Base-by-base conservation (phyloP, 805 yeast genomes). In the Ogataea trehalophila region DNA sequence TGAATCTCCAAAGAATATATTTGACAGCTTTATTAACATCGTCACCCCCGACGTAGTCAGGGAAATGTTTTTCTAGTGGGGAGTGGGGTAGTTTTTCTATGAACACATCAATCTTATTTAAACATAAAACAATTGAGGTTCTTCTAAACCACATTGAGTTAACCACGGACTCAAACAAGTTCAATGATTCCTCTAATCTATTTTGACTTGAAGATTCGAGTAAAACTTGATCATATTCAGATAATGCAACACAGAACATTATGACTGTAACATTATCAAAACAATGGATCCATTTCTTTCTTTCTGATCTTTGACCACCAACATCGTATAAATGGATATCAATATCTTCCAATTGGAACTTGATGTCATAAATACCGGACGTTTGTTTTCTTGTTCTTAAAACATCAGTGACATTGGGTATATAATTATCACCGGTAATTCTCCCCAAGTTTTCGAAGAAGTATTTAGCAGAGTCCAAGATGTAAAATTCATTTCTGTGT, bases 201-300 rank as follows among this genome's bases (percentile, higher is more conserved):
- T 87, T 88, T 56, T 81, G 86, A n/a, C 75, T 71, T 36, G 79
- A 74, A 51, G 87, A 90, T 65, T 88, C 97, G 49, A 87, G 67
- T 49, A 91, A 68, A 3, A 80, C 83, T 67, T 90, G 97, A 64
- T 91, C 97, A 62, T 91, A 91, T 63, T 91, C 97, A 2, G 92
- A 83, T 45, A 91, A 68, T 0, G 97, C 90, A 20, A 90, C 96
- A 66, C 97, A 90, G 63, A 90, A 91, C 50, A 91, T 87, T 43
- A 91, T 85, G 41, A 87, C 74, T 0, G 96, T 86, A 33, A 91
- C 97, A 57, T 90, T 89, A 65, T 90, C 96, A 59, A 94, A 94
- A 62, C 96, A 88, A 67, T 94, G 95, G 52, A 94, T 90, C 99
- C 99, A 94, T 67, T 94, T 92, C 61, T 87, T 87, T 45, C 99